phyloP scores from a whole-genome alignment of 2,329 filamentous ascomycete genomes.

The Penicillium italicum region DNA sequence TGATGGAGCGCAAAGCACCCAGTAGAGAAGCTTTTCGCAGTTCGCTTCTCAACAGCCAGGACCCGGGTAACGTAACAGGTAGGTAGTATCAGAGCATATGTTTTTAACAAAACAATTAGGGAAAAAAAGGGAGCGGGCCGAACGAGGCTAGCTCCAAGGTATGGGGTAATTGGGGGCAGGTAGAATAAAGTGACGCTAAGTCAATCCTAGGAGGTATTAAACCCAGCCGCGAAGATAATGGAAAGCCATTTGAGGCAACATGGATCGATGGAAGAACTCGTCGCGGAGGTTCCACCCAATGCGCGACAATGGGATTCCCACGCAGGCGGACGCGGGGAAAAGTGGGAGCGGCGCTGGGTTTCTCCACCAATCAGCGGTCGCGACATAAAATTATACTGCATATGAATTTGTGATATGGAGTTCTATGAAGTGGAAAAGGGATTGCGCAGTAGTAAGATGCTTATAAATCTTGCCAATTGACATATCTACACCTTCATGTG shows the following conservation, averaged over 20 bases:
- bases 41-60: neutral
- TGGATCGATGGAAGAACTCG: conserved; percentile 15
- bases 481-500: no score
- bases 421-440: neutral
- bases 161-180: conserved; percentile 1
- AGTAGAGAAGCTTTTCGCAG: neutral
- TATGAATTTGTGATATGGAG: neutral
- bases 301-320: conserved; percentile 7
- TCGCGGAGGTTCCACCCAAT: conserved; percentile 6
- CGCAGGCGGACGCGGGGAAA: conserved; percentile 21
- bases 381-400: neutral
- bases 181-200: neutral
- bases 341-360: conserved; percentile 22
- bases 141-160: conserved; percentile 2
- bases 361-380: conserved; percentile 35
- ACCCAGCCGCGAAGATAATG: neutral
- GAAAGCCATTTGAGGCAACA: conserved; percentile 9
- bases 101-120: neutral
- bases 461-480: neutral
- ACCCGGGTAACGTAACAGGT: neutral
- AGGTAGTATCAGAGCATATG: neutral
- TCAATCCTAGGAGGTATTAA: neutral
- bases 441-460: neutral
- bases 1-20: neutral
- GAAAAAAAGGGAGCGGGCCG: neutral